These are phyloP conservation scores for Globisporangium camurandrum DNA, from an alignment of 352 stramenopile genomes.

Conservation along the genomic window DNA sequence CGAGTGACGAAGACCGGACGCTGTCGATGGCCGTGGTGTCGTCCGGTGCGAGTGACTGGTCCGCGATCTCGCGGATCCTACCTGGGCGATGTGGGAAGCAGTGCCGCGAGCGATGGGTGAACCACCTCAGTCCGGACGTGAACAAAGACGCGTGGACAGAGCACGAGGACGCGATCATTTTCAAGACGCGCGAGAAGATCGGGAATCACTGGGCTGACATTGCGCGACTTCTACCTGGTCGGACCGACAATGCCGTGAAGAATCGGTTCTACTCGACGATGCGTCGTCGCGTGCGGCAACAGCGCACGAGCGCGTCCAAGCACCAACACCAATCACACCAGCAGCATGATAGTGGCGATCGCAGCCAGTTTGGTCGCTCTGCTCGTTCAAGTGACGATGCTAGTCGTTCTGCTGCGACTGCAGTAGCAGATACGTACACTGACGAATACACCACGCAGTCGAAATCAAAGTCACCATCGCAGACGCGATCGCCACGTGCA, in stretches of 20 bases:
- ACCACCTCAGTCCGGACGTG: conserved; percentile 93
- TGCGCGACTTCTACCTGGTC: conserved; percentile 89
- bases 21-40: conserved; percentile 46
- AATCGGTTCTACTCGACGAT: conserved; percentile 90
- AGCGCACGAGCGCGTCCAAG: conserved; percentile 18
- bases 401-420: too few relatives aligned
- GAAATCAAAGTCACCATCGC: too few relatives aligned
- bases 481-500: too few relatives aligned
- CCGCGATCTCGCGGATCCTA: conserved; percentile 88
- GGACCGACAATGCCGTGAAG: conserved; percentile 97
- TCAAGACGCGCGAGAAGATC: conserved; percentile 61
- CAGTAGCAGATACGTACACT: too few relatives aligned
- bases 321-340: background rate
- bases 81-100: conserved; percentile 94
- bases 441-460: too few relatives aligned
- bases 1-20: conserved; percentile 45
- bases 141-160: conserved; percentile 92
- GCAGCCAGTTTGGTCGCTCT: too few relatives aligned
- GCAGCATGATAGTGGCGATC: too few relatives aligned
- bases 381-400: too few relatives aligned
- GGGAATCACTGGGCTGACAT: conserved; percentile 98
- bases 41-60: conserved; percentile 83
- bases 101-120: conserved; percentile 95
- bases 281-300: conserved; percentile 49
- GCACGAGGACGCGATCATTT: conserved; percentile 89